Conservation (phyloP, 768 basidiomycete species). For the Suillus sp. region DNA sequence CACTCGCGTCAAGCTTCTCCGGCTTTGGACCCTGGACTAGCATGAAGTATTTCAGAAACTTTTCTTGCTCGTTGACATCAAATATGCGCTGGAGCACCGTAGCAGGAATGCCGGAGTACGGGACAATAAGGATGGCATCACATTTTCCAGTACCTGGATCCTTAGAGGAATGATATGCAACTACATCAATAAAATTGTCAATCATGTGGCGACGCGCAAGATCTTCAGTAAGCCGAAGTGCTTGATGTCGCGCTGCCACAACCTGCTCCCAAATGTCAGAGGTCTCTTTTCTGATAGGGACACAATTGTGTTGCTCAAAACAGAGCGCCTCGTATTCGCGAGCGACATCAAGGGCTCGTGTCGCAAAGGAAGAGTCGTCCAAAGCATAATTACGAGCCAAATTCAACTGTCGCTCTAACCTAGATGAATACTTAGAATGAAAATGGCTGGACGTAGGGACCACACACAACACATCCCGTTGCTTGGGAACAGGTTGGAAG, state of each 20-base stretch:
- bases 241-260: not conserved
- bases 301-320: not conserved
- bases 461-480: too few species aligned
- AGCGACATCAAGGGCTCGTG: not conserved
- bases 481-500: too few species aligned
- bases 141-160: not conserved
- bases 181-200: too few species aligned
- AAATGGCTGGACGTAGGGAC: too few species aligned
- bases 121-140: not conserved
- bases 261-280: not conserved
- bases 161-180: not conserved
- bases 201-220: too few species aligned
- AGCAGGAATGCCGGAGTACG: not conserved
- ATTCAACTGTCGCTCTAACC: not conserved
- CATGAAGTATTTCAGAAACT: not conserved
- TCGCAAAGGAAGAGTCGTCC: not conserved
- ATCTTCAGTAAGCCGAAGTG: not conserved
- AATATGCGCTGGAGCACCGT: not conserved
- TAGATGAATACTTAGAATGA: too few species aligned
- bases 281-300: too few species aligned
- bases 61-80: not conserved
- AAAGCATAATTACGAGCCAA: not conserved
- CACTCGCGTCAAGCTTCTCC: not conserved
- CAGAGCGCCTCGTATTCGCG: not conserved
- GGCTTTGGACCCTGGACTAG: not conserved